These are phyloP conservation scores for Pseudogymnoascus sp. DNA, from an alignment of 2,329 filamentous ascomycete genomes.

Conservation along the genomic window DNA sequence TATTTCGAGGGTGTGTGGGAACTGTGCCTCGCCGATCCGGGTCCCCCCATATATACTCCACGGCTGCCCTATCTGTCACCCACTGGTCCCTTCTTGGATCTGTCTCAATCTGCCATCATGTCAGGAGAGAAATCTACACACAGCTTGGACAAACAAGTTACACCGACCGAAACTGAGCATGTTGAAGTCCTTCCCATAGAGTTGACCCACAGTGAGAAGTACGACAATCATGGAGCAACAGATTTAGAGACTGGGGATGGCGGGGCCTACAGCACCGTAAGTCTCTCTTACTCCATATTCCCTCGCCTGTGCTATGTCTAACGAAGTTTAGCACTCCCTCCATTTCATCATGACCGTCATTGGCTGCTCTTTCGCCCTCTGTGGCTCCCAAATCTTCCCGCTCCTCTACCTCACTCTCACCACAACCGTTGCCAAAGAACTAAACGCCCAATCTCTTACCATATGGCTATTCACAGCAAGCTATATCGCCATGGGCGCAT, in stretches of 20 bases:
- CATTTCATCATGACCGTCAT: conserved; percentile 13
- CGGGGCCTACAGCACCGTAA: not conserved
- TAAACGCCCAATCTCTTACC: conserved; percentile 11
- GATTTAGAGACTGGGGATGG: not conserved
- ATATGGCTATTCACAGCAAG: conserved; percentile 17
- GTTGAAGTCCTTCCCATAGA: not conserved
- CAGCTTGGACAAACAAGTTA: not conserved
- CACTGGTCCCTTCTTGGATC: not conserved
- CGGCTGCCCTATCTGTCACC: not conserved
- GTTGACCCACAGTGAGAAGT: not conserved
- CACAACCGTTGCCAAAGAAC: not conserved
- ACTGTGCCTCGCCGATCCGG: not conserved
- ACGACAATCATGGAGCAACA: not conserved
- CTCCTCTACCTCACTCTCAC: conserved; percentile 3
- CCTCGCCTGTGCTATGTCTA: not conserved
- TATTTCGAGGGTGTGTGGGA: not conserved
- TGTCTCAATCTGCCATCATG: not conserved
- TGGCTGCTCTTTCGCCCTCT: conserved; percentile 13
- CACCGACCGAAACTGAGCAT: not conserved
- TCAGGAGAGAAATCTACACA: not conserved
- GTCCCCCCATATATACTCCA: not conserved
- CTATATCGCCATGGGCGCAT: conserved; percentile 15
- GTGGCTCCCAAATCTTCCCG: conserved; percentile 12
- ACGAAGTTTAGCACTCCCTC: not conserved
- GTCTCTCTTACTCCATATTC: not conserved